These are phyloP conservation scores for Pythium volutum DNA, from an alignment of 352 stramenopile species.

Conservation along the genomic window DNA sequence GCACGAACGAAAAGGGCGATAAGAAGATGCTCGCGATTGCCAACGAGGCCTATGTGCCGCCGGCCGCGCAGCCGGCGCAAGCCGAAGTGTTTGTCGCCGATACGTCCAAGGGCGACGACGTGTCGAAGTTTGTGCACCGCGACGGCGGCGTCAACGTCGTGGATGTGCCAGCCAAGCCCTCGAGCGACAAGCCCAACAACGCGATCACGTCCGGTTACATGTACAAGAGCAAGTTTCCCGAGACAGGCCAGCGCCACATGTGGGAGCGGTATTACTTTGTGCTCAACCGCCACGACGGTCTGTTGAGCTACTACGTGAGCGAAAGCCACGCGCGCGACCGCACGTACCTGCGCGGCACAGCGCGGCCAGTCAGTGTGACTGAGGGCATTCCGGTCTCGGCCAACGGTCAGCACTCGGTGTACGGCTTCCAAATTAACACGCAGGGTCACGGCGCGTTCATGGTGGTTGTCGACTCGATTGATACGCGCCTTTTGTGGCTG, in stretches of 20 bases:
- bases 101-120: constrained; percentile 78
- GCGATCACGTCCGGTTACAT: constrained; percentile 83
- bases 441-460: constrained; percentile 83
- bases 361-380: constrained; percentile 71
- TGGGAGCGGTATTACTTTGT: constrained; percentile 89
- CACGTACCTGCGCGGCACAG: constrained; percentile 80
- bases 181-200: constrained; percentile 36
- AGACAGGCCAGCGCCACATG: constrained; percentile 73
- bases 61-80: constrained; percentile 40
- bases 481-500: constrained; percentile 77
- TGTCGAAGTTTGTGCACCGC: constrained; percentile 75
- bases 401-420: constrained; percentile 62
- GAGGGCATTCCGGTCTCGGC: constrained; percentile 76
- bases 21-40: constrained; percentile 73
- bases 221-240: constrained; percentile 86
- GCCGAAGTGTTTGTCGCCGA: constrained; percentile 76
- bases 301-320: constrained; percentile 84
- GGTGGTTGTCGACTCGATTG: constrained; percentile 83
- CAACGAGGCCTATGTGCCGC: constrained; percentile 64
- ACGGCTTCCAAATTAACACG: constrained; percentile 86
- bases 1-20: constrained; percentile 48
- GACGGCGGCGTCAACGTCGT: constrained; percentile 67
- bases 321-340: constrained; percentile 82
- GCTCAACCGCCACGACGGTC: constrained; percentile 66
- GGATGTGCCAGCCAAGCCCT: constrained; percentile 41